Evolutionary conservation across 1,284 basidiomycete genomes (phyloP), one percentile per base, ranked within the genome.

Genomic region (Melampsora americana): DNA sequence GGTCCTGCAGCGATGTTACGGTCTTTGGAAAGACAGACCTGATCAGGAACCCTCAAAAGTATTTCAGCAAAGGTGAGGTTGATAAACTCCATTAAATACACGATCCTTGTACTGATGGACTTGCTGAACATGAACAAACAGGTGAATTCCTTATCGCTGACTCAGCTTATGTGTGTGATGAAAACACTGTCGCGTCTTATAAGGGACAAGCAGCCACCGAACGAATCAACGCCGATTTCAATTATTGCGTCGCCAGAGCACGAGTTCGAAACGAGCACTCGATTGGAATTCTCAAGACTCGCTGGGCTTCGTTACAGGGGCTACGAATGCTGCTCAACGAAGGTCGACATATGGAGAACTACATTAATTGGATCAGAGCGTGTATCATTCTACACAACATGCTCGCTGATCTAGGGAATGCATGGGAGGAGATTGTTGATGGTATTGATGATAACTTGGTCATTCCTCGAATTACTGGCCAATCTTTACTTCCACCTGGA

Each of bases 41-140:
- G 46, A 50, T 50, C n/a, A 12, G 11, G 11, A n/a, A 50, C n/a
- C 46, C 46, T 12, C 12, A n/a, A 12, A 50, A n/a, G 11, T 50
- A 50, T 50, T 50, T 50, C 46, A 50, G n/a, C 46, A 50, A 50
- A 50, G 46, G n/a, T 50, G 46, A n/a, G n/a, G n/a, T n/a, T n/a
- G n/a, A n/a, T n/a, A n/a, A n/a, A n/a, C n/a, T n/a, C n/a, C n/a
- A n/a, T n/a, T n/a, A n/a, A n/a, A n/a, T n/a, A n/a, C n/a, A n/a
- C n/a, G n/a, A n/a, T n/a, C 46, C 46, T 50, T 12, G n/a, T n/a
- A 12, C n/a, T 50, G n/a, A n/a, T n/a, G n/a, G 11, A 12, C 12
- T 11, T 12, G 46, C 46, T 50, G 11, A 50, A 12, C n/a, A 12
- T 50, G 11, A n/a, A 12, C n/a, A 12, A 50, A 12, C n/a, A 50